phyloP scores from a whole-genome alignment of 2,329 filamentous ascomycete species.

The Aspergillus sp. region DNA sequence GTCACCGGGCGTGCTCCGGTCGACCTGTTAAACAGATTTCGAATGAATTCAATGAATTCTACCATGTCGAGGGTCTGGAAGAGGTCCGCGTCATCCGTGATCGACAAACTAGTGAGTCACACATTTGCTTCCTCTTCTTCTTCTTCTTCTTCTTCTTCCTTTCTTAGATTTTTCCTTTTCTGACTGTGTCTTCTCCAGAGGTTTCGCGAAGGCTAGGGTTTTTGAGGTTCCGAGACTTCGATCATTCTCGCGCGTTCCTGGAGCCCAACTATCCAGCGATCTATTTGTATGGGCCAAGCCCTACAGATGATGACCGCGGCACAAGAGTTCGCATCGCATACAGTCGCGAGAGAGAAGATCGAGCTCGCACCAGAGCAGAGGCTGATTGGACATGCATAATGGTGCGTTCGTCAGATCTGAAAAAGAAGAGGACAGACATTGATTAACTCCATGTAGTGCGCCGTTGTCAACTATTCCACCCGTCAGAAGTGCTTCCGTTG shows the following conservation, averaged over 20 bases:
- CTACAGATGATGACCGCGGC: slow-evolving; percentile 33
- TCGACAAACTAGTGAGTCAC: slow-evolving; percentile 46
- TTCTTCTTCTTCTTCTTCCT: background rate
- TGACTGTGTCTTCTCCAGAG: slow-evolving; percentile 30
- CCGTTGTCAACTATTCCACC: slow-evolving; percentile 49
- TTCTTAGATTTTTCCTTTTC: slow-evolving; percentile 1
- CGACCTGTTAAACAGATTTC: slow-evolving; percentile 44
- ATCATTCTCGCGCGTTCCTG: slow-evolving; percentile 46
- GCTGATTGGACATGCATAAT: slow-evolving; percentile 51
- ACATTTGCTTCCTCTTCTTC: no score
- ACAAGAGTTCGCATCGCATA: slow-evolving; percentile 45
- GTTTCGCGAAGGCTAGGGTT: slow-evolving; percentile 50
- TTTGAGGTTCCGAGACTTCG: slow-evolving; percentile 44
- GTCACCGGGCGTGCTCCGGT: slow-evolving; percentile 25
- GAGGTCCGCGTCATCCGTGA: slow-evolving; percentile 52
- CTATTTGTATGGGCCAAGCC: slow-evolving; percentile 40
- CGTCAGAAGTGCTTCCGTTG: slow-evolving; percentile 52
- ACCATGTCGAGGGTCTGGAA: slow-evolving; percentile 46
- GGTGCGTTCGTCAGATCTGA: slow-evolving; percentile 24
- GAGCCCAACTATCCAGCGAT: slow-evolving; percentile 45
- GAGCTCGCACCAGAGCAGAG: slow-evolving; percentile 40
- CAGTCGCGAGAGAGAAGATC: slow-evolving; percentile 47
- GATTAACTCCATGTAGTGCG: slow-evolving; percentile 37
- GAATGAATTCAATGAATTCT: slow-evolving; percentile 46
- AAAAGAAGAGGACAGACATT: background rate